Evolutionary conservation across 192 early-diverging fungal species (phyloP).

Genomic region (Dissophora ornata): DNA sequence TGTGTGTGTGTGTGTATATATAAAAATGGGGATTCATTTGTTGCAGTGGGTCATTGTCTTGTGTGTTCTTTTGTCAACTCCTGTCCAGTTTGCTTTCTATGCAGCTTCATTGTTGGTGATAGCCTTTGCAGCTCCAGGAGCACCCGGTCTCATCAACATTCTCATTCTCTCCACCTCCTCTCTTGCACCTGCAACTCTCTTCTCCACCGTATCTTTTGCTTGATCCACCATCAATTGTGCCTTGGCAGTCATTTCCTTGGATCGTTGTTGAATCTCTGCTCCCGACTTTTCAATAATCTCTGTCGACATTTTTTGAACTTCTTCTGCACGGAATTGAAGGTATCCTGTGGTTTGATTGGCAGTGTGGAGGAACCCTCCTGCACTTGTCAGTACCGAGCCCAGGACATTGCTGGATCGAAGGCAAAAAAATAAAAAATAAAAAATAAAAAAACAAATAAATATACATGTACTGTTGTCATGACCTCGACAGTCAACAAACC

Average conservation of each 20-base stretch:
- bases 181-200: constrained; percentile 28
- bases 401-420: constrained; percentile 45
- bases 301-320: constrained; percentile 49
- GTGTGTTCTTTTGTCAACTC: too few relatives aligned
- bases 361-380: constrained; percentile 62
- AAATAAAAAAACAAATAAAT: neutral
- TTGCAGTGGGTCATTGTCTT: too few relatives aligned
- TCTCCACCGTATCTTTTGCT: constrained; percentile 44
- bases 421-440: neutral
- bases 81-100: too few relatives aligned
- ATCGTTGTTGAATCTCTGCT: constrained; percentile 36
- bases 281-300: constrained; percentile 51
- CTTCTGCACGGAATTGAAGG: constrained; percentile 47
- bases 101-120: constrained; percentile 16
- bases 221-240: constrained; percentile 46
- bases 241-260: constrained; percentile 47
- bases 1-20: too few relatives aligned
- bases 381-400: constrained; percentile 58
- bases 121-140: constrained; percentile 11
- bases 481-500: neutral
- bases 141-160: constrained; percentile 18
- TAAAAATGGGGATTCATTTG: too few relatives aligned
- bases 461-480: too few relatives aligned
- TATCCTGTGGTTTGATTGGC: constrained; percentile 56
- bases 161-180: constrained; percentile 49